Evolutionary conservation across 768 basidiomycete species (phyloP).

Genomic region (Termitomyces sp.): DNA sequence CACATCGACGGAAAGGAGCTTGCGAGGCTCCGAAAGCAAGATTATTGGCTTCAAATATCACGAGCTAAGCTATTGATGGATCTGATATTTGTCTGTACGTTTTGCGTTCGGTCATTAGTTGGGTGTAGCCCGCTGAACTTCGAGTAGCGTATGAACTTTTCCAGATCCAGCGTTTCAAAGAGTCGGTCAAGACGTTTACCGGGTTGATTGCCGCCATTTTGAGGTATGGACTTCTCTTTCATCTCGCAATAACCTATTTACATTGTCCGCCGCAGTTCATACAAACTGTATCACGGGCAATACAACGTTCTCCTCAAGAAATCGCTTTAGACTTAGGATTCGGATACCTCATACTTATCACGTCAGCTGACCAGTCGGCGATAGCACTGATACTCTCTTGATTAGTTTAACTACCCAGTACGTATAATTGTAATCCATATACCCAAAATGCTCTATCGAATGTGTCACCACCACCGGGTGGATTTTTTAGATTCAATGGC

Average conservation of each 20-base stretch:
- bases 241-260: slow-evolving; percentile 7
- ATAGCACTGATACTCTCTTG: slow-evolving; percentile 4
- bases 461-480: slow-evolving; percentile 13
- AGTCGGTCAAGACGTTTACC: slow-evolving; percentile 55
- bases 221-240: slow-evolving; percentile 42
- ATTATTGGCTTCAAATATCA: slow-evolving; percentile 71
- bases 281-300: slow-evolving; percentile 73
- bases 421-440: slow-evolving; percentile 3
- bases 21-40: slow-evolving; percentile 58
- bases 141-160: slow-evolving; percentile 74
- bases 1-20: slow-evolving; percentile 71
- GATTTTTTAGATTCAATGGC: slow-evolving; percentile 9
- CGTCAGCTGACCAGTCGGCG: background rate
- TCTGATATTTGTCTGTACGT: slow-evolving; percentile 79
- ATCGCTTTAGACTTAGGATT: slow-evolving; percentile 15
- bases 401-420: slow-evolving; percentile 6
- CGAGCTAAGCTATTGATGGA: slow-evolving; percentile 77
- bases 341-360: background rate
- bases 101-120: slow-evolving; percentile 11
- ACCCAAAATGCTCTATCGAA: background rate
- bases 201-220: slow-evolving; percentile 69
- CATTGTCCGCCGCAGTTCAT: slow-evolving; percentile 38
- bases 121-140: slow-evolving; percentile 5
- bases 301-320: slow-evolving; percentile 56
- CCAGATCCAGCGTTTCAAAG: slow-evolving; percentile 53